Evolutionary conservation across 177 flowering plant species (phyloP), one percentile per base, ranked within the genome.

Genomic region (Vitis hybrid): DNA sequence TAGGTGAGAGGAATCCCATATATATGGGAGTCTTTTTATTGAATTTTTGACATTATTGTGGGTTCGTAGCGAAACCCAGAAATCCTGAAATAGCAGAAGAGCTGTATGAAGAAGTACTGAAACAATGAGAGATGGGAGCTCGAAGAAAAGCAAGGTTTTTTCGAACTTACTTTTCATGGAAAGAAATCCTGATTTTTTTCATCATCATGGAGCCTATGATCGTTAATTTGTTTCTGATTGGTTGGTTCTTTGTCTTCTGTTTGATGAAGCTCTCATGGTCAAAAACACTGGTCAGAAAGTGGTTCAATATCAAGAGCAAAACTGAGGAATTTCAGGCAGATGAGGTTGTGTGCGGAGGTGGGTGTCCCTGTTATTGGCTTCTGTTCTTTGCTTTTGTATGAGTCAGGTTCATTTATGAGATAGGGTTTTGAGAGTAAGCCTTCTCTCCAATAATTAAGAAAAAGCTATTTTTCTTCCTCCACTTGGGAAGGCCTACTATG

Each of bases 251-350:
- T 71, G 24, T 56, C 24, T 66, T 20, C 31, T 58, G 71, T 69
- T 60, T 51, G 72, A 13, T 83, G 83, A 75, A 93, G 98, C 89
- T 93, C 83, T 91, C 97, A 51, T 93, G 98, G 98, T 85, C 95
- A 60, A 93, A 89, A 83, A 88, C 79, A 64, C 73, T 89, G 85
- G 87, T 93, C 66, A 85, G 94, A 60, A 93, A 91, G 77, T 89
- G 88, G 97, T 90, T 91, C 87, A 93, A 91, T 72, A 86, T 90
- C 85, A 91, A 83, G 87, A 81, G 95, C 80, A 91, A 89, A 74
- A 76, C 71, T 64, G 93, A 93, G 71, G 90, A 90, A 11, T 86
- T 85, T 79, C 91, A 83, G 51, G 87, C 92, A 53, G 91, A 93
- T 83, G 91, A 85, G 53, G 83, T 77, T 81, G 83, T 81, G 75